These are phyloP conservation scores for Lizanozyma gosingica DNA, from an alignment of 1,139 yeast genomes.

Conservation along the genomic window DNA sequence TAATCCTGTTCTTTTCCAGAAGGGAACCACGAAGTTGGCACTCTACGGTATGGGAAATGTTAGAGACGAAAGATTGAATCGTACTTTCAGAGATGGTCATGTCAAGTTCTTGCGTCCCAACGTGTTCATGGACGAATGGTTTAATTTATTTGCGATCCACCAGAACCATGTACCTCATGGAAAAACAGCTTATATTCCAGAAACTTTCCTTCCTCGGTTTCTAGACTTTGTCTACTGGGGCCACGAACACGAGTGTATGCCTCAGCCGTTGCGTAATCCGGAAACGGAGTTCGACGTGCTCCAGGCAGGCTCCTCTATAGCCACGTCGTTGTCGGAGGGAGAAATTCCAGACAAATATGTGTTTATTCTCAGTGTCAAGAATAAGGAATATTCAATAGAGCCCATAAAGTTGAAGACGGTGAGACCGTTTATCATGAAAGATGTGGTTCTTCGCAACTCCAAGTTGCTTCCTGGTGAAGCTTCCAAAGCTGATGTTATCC, in stretches of 20 bases:
- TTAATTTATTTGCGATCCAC: constrained; percentile 81
- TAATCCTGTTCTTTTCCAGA: constrained; percentile 72
- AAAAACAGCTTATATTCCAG: constrained; percentile 77
- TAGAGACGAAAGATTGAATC: constrained; percentile 78
- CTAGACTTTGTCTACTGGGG: constrained; percentile 90
- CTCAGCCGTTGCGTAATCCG: constrained; percentile 58
- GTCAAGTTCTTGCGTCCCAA: constrained; percentile 74
- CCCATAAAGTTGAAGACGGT: constrained; percentile 64
- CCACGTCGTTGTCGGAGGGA: constrained; percentile 82
- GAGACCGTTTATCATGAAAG: constrained; percentile 74
- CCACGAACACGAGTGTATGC: constrained; percentile 93
- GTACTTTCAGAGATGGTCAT: constrained; percentile 73
- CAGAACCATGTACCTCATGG: constrained; percentile 83
- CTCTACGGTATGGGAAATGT: constrained; percentile 85
- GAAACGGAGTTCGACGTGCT: constrained; percentile 67
- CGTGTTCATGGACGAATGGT: constrained; percentile 58
- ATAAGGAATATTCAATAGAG: constrained; percentile 51
- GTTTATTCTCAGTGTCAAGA: constrained; percentile 58
- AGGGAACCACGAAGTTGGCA: constrained; percentile 76
- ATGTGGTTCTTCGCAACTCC: constrained; percentile 46
- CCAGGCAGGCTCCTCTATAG: constrained; percentile 93
- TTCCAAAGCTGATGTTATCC: constrained; percentile 51
- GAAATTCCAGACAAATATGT: constrained; percentile 72
- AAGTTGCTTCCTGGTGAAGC: constrained; percentile 58
- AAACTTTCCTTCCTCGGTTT: constrained; percentile 71